These are phyloP conservation scores for Chenopodium album DNA, from an alignment of 148 eudicot species.

Conservation along the genomic window DNA sequence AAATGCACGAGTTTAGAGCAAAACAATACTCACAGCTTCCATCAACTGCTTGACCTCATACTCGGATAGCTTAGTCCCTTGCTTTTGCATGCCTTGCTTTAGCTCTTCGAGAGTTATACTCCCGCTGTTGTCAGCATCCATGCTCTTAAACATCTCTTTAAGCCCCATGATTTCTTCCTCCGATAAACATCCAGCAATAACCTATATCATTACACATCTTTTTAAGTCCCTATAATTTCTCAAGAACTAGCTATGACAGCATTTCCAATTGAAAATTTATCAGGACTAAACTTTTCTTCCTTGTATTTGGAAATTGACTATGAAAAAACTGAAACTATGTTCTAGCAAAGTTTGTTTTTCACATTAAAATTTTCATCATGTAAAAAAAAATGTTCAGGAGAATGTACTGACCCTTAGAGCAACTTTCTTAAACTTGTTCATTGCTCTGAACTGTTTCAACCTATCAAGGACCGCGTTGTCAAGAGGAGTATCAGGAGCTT, in stretches of 20 bases:
- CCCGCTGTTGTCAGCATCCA: slow-evolving; percentile 40
- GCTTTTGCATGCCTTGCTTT: slow-evolving; percentile 35
- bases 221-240: neutral
- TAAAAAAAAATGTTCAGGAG: neutral
- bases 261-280: neutral
- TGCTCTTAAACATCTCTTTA: slow-evolving; percentile 45
- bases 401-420: slow-evolving; percentile 65
- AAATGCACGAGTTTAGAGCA: neutral
- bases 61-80: slow-evolving; percentile 37
- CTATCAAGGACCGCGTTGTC: slow-evolving; percentile 82
- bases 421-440: slow-evolving; percentile 97
- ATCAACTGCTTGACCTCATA: slow-evolving; percentile 36
- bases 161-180: slow-evolving; percentile 46
- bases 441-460: slow-evolving; percentile 87
- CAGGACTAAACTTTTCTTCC: neutral
- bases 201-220: slow-evolving; percentile 32
- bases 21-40: slow-evolving; percentile 35
- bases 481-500: slow-evolving; percentile 87
- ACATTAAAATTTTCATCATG: neutral
- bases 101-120: slow-evolving; percentile 37
- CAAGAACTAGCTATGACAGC: neutral
- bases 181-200: slow-evolving; percentile 54
- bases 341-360: neutral
- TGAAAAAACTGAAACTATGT: neutral
- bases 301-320: neutral